Evolutionary conservation across 139 green algal species (phyloP).

Genomic region (Eudorina sp.): DNA sequence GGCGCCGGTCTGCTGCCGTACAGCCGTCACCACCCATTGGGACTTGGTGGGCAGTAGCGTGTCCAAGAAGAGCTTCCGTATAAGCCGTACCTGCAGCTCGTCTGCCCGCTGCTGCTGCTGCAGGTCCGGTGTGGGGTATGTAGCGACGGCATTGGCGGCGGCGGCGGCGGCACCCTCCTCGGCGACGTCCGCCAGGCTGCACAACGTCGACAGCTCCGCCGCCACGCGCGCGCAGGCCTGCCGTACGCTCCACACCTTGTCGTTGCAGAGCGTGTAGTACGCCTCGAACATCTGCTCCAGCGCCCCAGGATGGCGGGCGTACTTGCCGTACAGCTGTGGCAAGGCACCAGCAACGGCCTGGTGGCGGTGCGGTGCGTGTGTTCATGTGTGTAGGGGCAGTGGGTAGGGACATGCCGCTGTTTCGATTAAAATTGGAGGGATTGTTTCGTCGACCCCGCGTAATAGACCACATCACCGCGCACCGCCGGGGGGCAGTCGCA

Average conservation of each 20-base stretch:
- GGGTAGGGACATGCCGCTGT: no score
- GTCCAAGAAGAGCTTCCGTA: neutral
- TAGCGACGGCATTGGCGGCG: no score
- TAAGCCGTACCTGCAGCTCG: constrained; percentile 1
- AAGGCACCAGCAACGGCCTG: constrained; percentile 17
- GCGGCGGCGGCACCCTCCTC: neutral
- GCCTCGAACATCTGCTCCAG: constrained; percentile 10
- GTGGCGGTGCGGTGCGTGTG: no score
- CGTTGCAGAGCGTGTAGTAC: constrained; percentile 1
- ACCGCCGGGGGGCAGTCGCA: no score
- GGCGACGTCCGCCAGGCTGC: neutral
- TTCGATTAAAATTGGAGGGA: no score
- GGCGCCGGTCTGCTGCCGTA: neutral
- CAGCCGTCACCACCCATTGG: constrained; percentile 40
- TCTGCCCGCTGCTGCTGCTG: neutral
- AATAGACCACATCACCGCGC: no score
- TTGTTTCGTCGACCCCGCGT: no score
- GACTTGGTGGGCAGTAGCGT: neutral
- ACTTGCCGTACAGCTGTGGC: neutral
- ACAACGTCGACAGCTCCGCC: neutral
- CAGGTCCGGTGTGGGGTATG: neutral
- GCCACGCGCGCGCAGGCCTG: constrained; percentile 18
- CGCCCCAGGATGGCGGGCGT: neutral
- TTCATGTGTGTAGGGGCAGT: no score
- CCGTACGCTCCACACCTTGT: constrained; percentile 37